phyloP scores from a whole-genome alignment of 2,329 filamentous ascomycete genomes.

The Zymoseptoria pseudotritici region DNA sequence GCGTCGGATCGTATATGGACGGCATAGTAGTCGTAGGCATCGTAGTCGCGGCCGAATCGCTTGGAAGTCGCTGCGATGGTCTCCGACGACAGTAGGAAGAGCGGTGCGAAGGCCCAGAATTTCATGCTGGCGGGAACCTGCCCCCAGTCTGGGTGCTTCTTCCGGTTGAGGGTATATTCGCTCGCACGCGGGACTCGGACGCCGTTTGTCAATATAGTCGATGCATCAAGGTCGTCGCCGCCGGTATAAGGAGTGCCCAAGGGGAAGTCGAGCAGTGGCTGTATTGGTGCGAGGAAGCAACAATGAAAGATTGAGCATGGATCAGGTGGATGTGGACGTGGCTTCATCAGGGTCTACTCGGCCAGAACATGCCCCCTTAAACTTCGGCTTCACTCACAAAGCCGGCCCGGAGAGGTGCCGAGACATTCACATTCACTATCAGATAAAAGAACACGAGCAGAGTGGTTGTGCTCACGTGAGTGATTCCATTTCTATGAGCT shows the following conservation, averaged over 20 bases:
- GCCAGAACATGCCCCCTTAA: neutral
- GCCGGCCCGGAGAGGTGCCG: neutral
- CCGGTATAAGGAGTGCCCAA: neutral
- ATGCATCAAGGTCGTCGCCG: neutral
- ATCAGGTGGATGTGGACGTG: neutral
- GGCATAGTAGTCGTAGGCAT: conserved; percentile 84
- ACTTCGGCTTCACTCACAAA: neutral
- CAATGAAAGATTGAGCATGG: neutral
- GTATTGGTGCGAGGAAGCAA: neutral
- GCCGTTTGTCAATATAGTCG: neutral
- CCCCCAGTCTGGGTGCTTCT: neutral
- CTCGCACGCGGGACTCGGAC: neutral
- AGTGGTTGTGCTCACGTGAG: neutral
- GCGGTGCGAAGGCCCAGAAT: neutral
- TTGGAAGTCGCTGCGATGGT: neutral
- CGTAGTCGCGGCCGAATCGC: conserved; percentile 43
- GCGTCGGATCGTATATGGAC: conserved; percentile 66
- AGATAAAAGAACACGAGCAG: neutral
- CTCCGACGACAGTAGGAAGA: neutral
- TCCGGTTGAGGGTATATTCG: neutral
- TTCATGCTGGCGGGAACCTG: neutral
- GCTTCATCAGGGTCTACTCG: neutral
- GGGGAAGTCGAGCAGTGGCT: neutral
- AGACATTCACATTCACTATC: neutral
- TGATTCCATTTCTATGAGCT: neutral